Conservation (phyloP, 2,329 filamentous ascomycete genomes). For the Penicillium hordei region DNA sequence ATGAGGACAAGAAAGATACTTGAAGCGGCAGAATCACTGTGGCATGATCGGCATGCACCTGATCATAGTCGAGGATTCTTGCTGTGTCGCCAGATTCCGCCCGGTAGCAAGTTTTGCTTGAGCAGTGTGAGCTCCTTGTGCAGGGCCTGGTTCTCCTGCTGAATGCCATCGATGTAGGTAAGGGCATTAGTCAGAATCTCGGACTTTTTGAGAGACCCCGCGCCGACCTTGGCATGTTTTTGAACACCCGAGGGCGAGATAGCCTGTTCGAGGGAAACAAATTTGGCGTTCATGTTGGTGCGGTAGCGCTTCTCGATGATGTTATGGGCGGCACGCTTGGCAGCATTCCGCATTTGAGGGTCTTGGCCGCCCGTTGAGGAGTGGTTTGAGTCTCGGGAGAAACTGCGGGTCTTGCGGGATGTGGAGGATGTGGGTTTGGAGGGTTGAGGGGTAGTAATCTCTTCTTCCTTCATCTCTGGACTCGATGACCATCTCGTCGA, state of each 20-base stretch:
- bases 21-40: neutral
- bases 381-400: slow-evolving; percentile 28
- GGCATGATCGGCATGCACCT: neutral
- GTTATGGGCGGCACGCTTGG: slow-evolving; percentile 44
- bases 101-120: slow-evolving; percentile 30
- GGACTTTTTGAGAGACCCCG: slow-evolving; percentile 39
- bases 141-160: slow-evolving; percentile 36
- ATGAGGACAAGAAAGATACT: slow-evolving; percentile 8
- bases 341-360: slow-evolving; percentile 33
- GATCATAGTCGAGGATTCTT: slow-evolving; percentile 16
- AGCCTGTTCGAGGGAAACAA: slow-evolving; percentile 41
- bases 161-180: slow-evolving; percentile 37
- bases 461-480: slow-evolving; percentile 30
- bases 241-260: slow-evolving; percentile 30
- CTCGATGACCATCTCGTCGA: slow-evolving; percentile 30
- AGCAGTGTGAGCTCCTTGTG: slow-evolving; percentile 35
- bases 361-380: slow-evolving; percentile 22
- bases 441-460: slow-evolving; percentile 19
- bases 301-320: slow-evolving; percentile 45
- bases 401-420: slow-evolving; percentile 28
- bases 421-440: slow-evolving; percentile 16
- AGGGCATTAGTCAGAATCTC: slow-evolving; percentile 41
- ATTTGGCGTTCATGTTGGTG: slow-evolving; percentile 46
- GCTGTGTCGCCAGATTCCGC: slow-evolving; percentile 25
- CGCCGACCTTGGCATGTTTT: slow-evolving; percentile 27